Evolutionary conservation across 441 rosid species (phyloP).

Genomic region (Isatis lusitanica): DNA sequence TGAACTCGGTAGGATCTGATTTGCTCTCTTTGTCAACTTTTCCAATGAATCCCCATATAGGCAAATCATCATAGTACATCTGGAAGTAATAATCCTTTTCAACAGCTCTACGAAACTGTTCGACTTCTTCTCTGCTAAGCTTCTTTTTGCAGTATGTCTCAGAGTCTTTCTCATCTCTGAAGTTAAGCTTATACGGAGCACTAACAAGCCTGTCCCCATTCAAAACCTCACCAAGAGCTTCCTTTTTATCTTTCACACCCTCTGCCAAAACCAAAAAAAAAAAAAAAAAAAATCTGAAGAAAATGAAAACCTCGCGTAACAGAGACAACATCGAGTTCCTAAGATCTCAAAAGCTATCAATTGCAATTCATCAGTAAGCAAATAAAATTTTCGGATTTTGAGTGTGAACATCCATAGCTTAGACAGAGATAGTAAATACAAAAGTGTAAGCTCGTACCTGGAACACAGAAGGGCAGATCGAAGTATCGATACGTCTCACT

Average conservation of each 20-base stretch:
- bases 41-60: constrained; percentile 89
- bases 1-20: constrained; percentile 62
- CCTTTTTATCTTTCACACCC: constrained; percentile 68
- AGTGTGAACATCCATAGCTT: neutral
- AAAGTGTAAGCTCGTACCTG: constrained; percentile 38
- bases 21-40: constrained; percentile 77
- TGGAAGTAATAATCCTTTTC: constrained; percentile 78
- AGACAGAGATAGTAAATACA: neutral
- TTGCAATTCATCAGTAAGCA: neutral
- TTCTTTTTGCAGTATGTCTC: constrained; percentile 58
- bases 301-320: neutral
- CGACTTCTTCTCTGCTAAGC: constrained; percentile 57
- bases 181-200: constrained; percentile 75
- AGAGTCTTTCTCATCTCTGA: constrained; percentile 62
- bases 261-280: constrained; percentile 36
- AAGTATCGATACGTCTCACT: constrained; percentile 86
- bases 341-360: neutral
- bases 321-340: neutral
- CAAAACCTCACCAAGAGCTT: constrained; percentile 84
- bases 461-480: constrained; percentile 76
- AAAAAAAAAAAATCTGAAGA: neutral
- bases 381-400: neutral
- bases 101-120: constrained; percentile 58
- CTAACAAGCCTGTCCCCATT: constrained; percentile 81
- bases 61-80: constrained; percentile 87